Evolutionary conservation across 208 protist genomes (phyloP).

Genomic region (Crithidia expoeki): DNA sequence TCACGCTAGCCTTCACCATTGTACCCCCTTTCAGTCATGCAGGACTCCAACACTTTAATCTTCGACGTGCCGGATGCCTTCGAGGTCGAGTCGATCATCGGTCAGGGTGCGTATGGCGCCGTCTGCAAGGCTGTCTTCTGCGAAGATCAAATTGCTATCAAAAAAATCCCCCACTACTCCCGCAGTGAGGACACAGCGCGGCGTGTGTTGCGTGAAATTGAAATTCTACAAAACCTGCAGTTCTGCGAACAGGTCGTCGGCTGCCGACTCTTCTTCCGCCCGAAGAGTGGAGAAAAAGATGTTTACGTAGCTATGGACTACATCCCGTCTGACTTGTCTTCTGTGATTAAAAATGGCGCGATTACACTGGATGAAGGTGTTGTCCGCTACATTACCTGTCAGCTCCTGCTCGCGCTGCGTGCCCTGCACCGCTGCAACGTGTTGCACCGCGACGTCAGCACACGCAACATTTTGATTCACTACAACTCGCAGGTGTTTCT

Average conservation of each 20-base stretch:
- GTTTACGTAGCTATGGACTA: conserved; percentile 93
- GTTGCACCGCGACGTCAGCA: conserved; percentile 88
- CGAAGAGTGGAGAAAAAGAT: conserved; percentile 89
- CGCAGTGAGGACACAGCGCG: conserved; percentile 81
- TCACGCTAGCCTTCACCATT: background rate
- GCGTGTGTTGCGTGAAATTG: conserved; percentile 89
- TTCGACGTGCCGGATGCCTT: conserved; percentile 91
- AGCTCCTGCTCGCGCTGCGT: conserved; percentile 88
- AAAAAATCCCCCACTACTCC: conserved; percentile 91
- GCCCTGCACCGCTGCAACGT: conserved; percentile 86
- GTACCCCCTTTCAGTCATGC: conserved; percentile 20
- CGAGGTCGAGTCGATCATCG: conserved; percentile 89
- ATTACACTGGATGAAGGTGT: conserved; percentile 80
- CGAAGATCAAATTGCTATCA: conserved; percentile 82
- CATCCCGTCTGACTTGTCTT: conserved; percentile 84
- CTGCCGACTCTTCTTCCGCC: conserved; percentile 89
- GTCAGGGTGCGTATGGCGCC: conserved; percentile 93
- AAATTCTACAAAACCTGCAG: conserved; percentile 86
- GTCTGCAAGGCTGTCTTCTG: conserved; percentile 90
- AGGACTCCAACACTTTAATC: conserved; percentile 59
- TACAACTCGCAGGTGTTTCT: conserved; percentile 88
- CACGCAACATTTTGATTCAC: conserved; percentile 92
- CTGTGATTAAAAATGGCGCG: conserved; percentile 80
- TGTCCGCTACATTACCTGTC: conserved; percentile 86
- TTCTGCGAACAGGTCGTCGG: conserved; percentile 90